phyloP scores from a whole-genome alignment of 495 filamentous ascomycete genomes.

The Aspergillus mulundensis region DNA sequence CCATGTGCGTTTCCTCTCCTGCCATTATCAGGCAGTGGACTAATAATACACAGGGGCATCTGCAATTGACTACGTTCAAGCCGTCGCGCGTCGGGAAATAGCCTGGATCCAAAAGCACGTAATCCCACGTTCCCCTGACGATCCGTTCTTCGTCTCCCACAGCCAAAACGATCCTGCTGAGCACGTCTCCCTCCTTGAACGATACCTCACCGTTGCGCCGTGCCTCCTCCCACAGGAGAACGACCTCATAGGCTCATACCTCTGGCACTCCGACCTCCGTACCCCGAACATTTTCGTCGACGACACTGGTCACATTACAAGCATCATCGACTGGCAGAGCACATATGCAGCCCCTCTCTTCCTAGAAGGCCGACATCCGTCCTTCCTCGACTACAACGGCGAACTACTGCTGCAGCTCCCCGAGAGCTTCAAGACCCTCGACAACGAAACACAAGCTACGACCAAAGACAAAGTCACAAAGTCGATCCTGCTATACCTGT shows the following conservation, averaged over 20 bases:
- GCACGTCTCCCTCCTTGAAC: background rate
- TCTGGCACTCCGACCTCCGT: conserved; percentile 23
- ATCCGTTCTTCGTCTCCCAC: conserved; percentile 19
- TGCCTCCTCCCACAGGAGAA: background rate
- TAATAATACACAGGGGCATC: conserved; percentile 17
- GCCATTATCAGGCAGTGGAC: background rate
- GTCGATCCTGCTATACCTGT: conserved; percentile 26
- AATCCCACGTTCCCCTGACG: conserved; percentile 10
- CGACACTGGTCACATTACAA: conserved; percentile 16
- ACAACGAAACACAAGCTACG: conserved; percentile 20
- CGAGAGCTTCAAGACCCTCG: conserved; percentile 20
- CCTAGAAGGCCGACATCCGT: conserved; percentile 16
- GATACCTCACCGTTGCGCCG: background rate
- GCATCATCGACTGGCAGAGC: conserved; percentile 31
- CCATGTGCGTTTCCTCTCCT: conserved; percentile 26
- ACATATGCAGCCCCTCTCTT: conserved; percentile 22
- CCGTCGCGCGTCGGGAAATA: conserved; percentile 26
- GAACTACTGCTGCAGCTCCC: conserved; percentile 27
- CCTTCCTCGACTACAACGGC: conserved; percentile 25
- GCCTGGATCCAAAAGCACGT: conserved; percentile 25
- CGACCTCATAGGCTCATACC: background rate
- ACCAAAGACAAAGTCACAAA: conserved; percentile 26
- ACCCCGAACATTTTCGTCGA: conserved; percentile 29
- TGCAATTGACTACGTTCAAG: conserved; percentile 20
- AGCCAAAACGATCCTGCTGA: conserved; percentile 18